Evolutionary conservation across 164 flowering plant species (phyloP).

Genomic region (Houttuynia cordata): DNA sequence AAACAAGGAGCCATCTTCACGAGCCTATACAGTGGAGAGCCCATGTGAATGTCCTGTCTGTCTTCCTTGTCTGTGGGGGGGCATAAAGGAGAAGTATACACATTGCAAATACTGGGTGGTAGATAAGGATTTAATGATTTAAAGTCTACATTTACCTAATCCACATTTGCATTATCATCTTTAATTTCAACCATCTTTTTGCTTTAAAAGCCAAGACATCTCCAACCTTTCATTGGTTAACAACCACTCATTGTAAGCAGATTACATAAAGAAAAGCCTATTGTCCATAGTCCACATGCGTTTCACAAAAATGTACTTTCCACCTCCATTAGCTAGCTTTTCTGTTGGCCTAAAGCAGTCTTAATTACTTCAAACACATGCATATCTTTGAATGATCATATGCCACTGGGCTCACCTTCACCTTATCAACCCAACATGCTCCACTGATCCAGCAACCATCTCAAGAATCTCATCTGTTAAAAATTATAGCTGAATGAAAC

Average conservation of each 20-base stretch:
- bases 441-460: neutral
- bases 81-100: no score
- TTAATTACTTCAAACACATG: neutral
- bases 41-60: neutral
- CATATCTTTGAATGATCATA: neutral
- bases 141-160: neutral
- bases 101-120: neutral
- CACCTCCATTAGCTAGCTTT: neutral
- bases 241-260: neutral
- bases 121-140: neutral
- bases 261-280: neutral
- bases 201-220: neutral
- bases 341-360: neutral
- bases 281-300: neutral
- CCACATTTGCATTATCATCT: neutral
- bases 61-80: neutral
- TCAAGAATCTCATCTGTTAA: no score
- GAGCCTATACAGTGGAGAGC: neutral
- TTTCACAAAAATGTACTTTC: neutral
- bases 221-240: neutral
- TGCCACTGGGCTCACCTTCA: neutral
- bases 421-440: neutral
- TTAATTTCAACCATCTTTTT: neutral
- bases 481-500: no score
- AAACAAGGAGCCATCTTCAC: neutral